Conservation (phyloP, 1,284 basidiomycete species). For the Papiliotrema terrestris region DNA sequence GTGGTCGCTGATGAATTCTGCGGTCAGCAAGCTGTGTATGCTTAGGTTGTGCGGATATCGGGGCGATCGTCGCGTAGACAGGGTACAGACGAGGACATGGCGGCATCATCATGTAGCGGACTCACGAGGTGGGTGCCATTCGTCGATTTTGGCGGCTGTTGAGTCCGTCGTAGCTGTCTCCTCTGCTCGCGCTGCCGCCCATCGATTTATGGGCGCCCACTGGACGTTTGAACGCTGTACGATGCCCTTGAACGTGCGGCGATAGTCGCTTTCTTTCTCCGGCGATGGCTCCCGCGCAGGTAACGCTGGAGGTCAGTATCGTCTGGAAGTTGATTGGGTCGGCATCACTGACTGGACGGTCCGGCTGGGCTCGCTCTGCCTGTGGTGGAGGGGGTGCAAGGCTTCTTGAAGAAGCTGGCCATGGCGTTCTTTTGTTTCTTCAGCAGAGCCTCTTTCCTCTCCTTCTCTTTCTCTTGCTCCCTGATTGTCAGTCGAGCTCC, state of each 20-base stretch:
- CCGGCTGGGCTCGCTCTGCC: slow-evolving; percentile 11
- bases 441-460: slow-evolving; percentile 28
- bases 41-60: too few relatives aligned
- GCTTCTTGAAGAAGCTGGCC: slow-evolving; percentile 26
- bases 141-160: not conserved
- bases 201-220: slow-evolving; percentile 32
- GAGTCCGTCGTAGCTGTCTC: too few relatives aligned
- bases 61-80: too few relatives aligned
- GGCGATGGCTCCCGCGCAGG: not conserved
- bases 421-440: slow-evolving; percentile 33
- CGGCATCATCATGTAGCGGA: too few relatives aligned
- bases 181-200: not conserved
- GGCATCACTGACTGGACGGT: slow-evolving; percentile 15
- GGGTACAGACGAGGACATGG: too few relatives aligned
- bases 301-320: slow-evolving; percentile 2
- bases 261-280: slow-evolving; percentile 23
- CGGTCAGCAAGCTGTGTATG: not conserved
- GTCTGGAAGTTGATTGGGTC: not conserved
- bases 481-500: slow-evolving; percentile 8
- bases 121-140: not conserved
- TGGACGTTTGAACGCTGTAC: slow-evolving; percentile 23
- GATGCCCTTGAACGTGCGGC: slow-evolving; percentile 28
- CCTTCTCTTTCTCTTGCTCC: slow-evolving; percentile 30
- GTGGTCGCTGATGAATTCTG: slow-evolving; percentile 34
- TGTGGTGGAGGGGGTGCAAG: slow-evolving; percentile 2